Evolutionary conservation across 2,329 filamentous ascomycete species (phyloP).

Genomic region (Teratosphaeria gauchensis): DNA sequence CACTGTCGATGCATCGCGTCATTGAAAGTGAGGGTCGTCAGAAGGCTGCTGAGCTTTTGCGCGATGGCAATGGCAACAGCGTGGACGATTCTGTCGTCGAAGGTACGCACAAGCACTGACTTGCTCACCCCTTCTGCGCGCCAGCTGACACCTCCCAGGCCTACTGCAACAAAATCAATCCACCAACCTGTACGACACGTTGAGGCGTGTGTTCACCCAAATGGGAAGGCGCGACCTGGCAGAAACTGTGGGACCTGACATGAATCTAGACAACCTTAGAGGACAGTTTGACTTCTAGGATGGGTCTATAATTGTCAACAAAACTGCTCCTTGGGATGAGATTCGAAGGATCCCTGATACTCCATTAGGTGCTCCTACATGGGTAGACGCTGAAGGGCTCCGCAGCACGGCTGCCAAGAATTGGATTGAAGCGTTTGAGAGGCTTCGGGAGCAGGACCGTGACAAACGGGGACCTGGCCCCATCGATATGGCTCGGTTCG

Average conservation of each 20-base stretch:
- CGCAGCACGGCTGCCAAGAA: background rate
- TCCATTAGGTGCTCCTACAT: background rate
- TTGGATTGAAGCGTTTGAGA: background rate
- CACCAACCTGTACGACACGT: constrained; percentile 91
- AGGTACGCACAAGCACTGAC: constrained; percentile 17
- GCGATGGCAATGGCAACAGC: constrained; percentile 41
- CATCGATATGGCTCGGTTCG: too few relatives aligned
- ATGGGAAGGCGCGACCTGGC: constrained; percentile 85
- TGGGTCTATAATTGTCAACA: background rate
- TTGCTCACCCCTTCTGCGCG: background rate
- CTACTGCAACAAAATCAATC: constrained; percentile 94
- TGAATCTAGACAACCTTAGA: constrained; percentile 83
- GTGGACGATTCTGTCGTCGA: constrained; percentile 67
- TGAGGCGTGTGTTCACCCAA: constrained; percentile 88
- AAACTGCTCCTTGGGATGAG: background rate
- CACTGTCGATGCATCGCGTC: constrained; percentile 89
- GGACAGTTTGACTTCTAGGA: constrained; percentile 76
- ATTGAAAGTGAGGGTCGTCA: constrained; percentile 78
- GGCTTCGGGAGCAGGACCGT: too few relatives aligned
- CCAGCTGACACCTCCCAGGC: constrained; percentile 21
- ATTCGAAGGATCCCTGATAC: background rate
- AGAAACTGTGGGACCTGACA: constrained; percentile 76
- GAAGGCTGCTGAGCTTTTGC: constrained; percentile 71
- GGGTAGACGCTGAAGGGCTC: background rate
- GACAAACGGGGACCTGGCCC: too few relatives aligned